phyloP scores from a whole-genome alignment of 257 asterid species.

The Handroanthus guayacan region DNA sequence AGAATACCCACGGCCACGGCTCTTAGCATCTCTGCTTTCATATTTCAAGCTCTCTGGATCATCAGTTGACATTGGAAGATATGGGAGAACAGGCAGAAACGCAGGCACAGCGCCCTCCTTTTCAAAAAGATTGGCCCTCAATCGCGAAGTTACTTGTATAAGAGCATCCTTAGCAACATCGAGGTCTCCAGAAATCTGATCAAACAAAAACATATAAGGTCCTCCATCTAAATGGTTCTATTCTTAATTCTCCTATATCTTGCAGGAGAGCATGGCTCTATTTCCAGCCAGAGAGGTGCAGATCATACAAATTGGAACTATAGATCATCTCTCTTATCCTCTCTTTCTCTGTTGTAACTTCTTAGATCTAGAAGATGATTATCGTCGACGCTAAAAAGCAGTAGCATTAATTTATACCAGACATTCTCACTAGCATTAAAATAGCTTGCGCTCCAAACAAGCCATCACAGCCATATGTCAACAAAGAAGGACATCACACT shows the following conservation, averaged over 20 bases:
- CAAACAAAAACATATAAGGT: slow-evolving; percentile 8
- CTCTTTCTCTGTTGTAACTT: neutral
- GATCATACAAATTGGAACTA: slow-evolving; percentile 9
- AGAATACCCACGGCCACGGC: slow-evolving; percentile 78
- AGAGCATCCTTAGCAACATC: slow-evolving; percentile 90
- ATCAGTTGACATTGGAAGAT: slow-evolving; percentile 77
- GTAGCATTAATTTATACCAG: neutral
- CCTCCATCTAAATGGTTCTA: neutral
- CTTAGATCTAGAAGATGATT: neutral
- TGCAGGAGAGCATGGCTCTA: neutral
- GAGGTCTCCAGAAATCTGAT: slow-evolving; percentile 88
- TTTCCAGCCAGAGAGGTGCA: neutral
- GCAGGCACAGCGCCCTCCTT: slow-evolving; percentile 84
- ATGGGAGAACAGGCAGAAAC: slow-evolving; percentile 80
- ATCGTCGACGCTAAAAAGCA: slow-evolving; percentile 11
- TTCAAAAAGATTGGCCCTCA: slow-evolving; percentile 92
- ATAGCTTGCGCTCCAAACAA: slow-evolving; percentile 15
- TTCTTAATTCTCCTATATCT: neutral
- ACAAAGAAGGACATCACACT: neutral
- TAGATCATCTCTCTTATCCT: neutral
- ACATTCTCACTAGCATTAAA: neutral
- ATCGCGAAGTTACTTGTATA: slow-evolving; percentile 83
- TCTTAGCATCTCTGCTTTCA: slow-evolving; percentile 73
- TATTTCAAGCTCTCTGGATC: slow-evolving; percentile 65
- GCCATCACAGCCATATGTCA: neutral